Percentiles rank a stretch among this genome's conserved stretches.
Evolutionary conservation across 495 filamentous ascomycete genomes (phyloP).

Genomic region (Neurospora sp.): DNA sequence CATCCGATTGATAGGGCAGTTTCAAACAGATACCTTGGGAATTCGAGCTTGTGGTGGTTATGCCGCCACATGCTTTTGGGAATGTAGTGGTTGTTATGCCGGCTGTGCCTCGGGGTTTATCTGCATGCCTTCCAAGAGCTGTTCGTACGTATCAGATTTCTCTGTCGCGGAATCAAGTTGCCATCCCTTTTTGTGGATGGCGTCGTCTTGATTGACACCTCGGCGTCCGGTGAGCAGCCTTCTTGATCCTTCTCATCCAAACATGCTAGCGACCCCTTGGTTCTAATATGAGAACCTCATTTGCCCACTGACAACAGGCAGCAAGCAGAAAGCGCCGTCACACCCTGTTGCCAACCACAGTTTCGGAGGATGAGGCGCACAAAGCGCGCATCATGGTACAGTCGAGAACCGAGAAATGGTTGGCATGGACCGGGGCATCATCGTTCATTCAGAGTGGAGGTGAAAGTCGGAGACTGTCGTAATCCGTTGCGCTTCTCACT

Average conservation of each 20-base stretch:
- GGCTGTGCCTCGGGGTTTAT: background rate
- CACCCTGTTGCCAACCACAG: background rate
- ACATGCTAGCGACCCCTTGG: background rate
- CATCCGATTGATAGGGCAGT: background rate
- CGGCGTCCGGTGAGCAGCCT: background rate
- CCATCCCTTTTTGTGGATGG: background rate
- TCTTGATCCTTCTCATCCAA: background rate
- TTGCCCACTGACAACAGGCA: background rate
- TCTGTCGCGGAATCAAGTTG: background rate
- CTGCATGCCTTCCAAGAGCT: background rate
- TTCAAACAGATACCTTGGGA: background rate
- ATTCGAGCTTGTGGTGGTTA: background rate
- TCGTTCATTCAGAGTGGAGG: background rate
- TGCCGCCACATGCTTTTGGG: background rate
- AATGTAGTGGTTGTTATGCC: background rate
- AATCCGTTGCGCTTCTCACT: background rate
- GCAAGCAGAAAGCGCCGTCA: background rate
- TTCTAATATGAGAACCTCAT: background rate
- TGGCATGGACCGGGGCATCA: background rate
- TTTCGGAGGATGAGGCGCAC: background rate
- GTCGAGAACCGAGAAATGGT: background rate
- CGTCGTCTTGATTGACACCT: background rate
- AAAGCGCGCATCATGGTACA: background rate
- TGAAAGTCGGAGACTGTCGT: background rate
- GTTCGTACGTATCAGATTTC: background rate